A percentile compares a stretch with the other conserved stretches of the same genome.
Conservation (phyloP, 768 basidiomycete genomes). For the Nevesoporus exiguus region DNA sequence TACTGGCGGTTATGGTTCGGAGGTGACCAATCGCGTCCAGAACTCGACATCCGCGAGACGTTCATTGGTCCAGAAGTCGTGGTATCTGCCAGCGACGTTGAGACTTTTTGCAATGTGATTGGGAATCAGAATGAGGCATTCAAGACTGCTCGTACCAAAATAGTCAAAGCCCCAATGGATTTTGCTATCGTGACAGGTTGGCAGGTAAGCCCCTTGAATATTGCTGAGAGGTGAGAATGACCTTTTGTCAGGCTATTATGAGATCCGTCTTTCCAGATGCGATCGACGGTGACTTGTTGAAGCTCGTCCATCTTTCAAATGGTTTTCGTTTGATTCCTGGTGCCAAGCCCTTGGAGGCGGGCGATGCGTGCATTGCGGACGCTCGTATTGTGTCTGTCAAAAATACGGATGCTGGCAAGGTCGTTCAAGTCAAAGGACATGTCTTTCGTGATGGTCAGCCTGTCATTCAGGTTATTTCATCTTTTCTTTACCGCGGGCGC, state of each 20-base stretch:
- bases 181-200: conserved; percentile 98
- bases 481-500: conserved; percentile 95
- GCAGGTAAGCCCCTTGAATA: conserved; percentile 62
- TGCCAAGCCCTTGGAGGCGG: conserved; percentile 70
- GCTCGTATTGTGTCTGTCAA: conserved; percentile 86
- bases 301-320: conserved; percentile 95
- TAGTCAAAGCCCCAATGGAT: conserved; percentile 92
- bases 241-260: conserved; percentile 82
- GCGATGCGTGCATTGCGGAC: conserved; percentile 87
- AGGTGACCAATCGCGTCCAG: conserved; percentile 70
- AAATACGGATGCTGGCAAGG: conserved; percentile 90
- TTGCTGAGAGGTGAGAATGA: conserved; percentile 1
- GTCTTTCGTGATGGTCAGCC: conserved; percentile 74
- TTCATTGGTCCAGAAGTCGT: conserved; percentile 86
- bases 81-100: conserved; percentile 72
- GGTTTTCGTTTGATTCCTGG: conserved; percentile 89
- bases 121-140: conserved; percentile 92
- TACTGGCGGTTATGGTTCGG: conserved; percentile 99
- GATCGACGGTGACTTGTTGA: conserved; percentile 93
- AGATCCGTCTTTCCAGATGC: conserved; percentile 90
- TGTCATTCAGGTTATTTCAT: conserved; percentile 89
- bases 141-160: conserved; percentile 66
- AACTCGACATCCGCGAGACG: conserved; percentile 75
- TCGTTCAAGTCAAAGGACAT: conserved; percentile 83
- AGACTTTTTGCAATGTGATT: conserved; percentile 88